Conservation (phyloP, 108 stramenopile species). For the Nitzschia putrida region DNA sequence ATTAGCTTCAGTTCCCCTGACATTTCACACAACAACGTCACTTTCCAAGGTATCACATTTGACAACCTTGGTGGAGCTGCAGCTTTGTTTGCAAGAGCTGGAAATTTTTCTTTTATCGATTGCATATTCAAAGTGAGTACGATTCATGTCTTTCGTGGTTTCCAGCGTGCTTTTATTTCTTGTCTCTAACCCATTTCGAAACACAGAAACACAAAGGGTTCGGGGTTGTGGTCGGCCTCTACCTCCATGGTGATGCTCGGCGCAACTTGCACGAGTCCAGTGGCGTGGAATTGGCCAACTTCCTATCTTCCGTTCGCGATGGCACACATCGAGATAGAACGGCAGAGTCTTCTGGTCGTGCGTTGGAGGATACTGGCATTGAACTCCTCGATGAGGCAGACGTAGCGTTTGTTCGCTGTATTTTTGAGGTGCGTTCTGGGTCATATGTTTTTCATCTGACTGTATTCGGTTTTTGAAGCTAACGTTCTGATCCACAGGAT, state of each 20-base stretch:
- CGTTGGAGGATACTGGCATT: background rate
- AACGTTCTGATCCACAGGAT: background rate
- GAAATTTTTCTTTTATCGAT: slow-evolving; percentile 33
- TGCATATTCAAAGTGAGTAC: slow-evolving; percentile 43
- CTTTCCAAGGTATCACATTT: slow-evolving; percentile 38
- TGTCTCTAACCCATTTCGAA: background rate
- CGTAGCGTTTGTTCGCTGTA: background rate
- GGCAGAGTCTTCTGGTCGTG: too few relatives aligned
- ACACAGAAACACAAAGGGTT: slow-evolving; percentile 4
- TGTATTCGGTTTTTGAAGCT: background rate
- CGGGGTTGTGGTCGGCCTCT: background rate
- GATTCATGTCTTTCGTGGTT: background rate
- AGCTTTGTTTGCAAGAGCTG: slow-evolving; percentile 17
- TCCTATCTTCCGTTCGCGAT: too few relatives aligned
- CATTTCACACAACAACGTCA: slow-evolving; percentile 12
- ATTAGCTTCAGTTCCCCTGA: slow-evolving; percentile 4
- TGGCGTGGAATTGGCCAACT: too few relatives aligned
- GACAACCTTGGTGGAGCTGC: background rate
- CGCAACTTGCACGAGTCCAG: background rate
- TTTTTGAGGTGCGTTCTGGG: slow-evolving; percentile 13
- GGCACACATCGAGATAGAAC: too few relatives aligned
- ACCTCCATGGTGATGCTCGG: background rate
- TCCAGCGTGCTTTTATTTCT: background rate
- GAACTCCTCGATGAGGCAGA: background rate
- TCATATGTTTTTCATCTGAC: background rate